Evolutionary conservation across 2,329 filamentous ascomycete species (phyloP).

Genomic region (Penicillium brevicompactum): DNA sequence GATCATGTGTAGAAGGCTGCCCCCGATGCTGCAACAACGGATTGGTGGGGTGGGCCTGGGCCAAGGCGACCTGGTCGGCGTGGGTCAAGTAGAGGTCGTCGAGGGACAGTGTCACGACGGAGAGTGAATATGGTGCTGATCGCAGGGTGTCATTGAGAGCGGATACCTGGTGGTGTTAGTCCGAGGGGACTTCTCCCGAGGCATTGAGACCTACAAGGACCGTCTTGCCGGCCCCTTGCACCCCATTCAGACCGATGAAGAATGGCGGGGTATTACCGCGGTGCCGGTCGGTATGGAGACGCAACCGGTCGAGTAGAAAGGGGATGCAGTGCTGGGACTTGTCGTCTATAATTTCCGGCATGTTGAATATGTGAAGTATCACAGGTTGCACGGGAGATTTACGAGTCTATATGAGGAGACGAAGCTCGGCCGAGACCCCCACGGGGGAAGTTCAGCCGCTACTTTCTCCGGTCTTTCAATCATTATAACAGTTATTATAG

Average conservation of each 20-base stretch:
- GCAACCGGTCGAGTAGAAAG: conserved; percentile 68
- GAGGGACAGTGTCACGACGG: conserved; percentile 74
- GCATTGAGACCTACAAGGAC: conserved; percentile 64
- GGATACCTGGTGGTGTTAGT: conserved; percentile 50
- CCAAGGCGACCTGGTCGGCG: conserved; percentile 66
- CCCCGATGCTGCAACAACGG: conserved; percentile 78
- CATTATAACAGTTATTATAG: neutral
- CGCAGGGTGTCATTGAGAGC: conserved; percentile 65
- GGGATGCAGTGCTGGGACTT: conserved; percentile 76
- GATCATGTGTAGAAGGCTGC: conserved; percentile 81
- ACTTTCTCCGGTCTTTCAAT: neutral
- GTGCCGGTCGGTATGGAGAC: conserved; percentile 51
- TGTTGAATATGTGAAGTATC: conserved; percentile 24
- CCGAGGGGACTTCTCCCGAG: conserved; percentile 12
- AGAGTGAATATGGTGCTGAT: conserved; percentile 58
- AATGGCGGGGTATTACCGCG: conserved; percentile 61
- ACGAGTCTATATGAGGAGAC: neutral
- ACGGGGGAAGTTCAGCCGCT: conserved; percentile 13
- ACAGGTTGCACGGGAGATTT: no score
- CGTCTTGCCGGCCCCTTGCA: conserved; percentile 91
- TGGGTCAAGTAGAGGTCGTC: conserved; percentile 88
- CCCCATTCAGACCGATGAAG: conserved; percentile 84
- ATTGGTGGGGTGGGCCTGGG: conserved; percentile 67
- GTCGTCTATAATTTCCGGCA: conserved; percentile 68
- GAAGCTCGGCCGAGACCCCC: conserved; percentile 18